A percentile compares a stretch with the other conserved stretches of the same genome.
Conservation (phyloP, 306 rosid genomes). For the Luffa acutangula region DNA sequence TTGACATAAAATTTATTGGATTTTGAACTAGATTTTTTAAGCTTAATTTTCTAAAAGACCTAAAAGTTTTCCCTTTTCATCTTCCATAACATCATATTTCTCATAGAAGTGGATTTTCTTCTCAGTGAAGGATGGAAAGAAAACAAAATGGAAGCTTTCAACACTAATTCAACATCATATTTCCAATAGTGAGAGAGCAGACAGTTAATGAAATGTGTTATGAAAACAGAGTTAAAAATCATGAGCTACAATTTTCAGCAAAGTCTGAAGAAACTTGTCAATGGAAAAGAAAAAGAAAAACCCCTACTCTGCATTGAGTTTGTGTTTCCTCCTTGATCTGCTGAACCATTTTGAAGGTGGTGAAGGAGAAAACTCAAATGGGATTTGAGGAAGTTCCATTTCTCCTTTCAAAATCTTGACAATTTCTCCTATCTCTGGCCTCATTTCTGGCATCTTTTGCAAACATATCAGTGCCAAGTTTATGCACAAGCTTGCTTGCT, state of each 20-base stretch:
- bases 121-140: background rate
- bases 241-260: background rate
- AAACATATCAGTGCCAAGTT: slow-evolving; percentile 74
- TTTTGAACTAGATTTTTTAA: too few species aligned
- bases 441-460: slow-evolving; percentile 72
- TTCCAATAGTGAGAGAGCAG: background rate
- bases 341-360: slow-evolving; percentile 69
- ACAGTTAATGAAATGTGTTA: background rate
- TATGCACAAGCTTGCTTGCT: slow-evolving; percentile 71
- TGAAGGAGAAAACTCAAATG: slow-evolving; percentile 83
- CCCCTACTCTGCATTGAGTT: slow-evolving; percentile 32
- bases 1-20: too few species aligned
- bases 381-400: slow-evolving; percentile 69
- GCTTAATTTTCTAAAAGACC: too few species aligned
- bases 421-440: slow-evolving; percentile 82
- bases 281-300: background rate
- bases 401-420: slow-evolving; percentile 79
- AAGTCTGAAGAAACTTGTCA: background rate
- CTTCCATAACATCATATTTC: background rate
- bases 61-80: too few species aligned
- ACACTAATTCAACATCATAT: background rate
- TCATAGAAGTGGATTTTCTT: background rate
- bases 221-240: background rate
- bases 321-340: slow-evolving; percentile 60
- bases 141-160: background rate